Evolutionary conservation across 176 grass and related monocot genomes (phyloP).

Genomic region (Ampelocalamus luodianensis): DNA sequence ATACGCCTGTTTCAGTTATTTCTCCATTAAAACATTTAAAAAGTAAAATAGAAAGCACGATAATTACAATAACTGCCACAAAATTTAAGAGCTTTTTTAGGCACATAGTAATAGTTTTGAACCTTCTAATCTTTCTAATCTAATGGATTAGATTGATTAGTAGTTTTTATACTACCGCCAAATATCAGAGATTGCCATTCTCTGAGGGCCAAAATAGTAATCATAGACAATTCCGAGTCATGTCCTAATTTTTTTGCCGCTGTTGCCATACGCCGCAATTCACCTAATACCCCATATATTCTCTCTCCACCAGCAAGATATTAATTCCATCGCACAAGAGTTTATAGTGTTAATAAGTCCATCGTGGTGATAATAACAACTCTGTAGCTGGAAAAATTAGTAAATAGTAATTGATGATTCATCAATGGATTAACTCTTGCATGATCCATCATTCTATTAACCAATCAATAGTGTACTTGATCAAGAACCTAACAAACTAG

Average conservation of each 20-base stretch:
- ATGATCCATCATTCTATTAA: neutral
- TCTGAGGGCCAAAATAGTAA: neutral
- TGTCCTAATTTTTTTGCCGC: neutral
- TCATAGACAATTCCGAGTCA: neutral
- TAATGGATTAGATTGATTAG: neutral
- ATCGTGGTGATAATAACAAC: neutral
- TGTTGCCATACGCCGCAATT: neutral
- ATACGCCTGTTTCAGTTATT: conserved; percentile 70
- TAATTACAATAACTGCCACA: neutral
- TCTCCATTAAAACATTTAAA: conserved; percentile 38
- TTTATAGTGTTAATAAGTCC: neutral
- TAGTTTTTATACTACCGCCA: neutral
- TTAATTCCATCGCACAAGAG: conserved; percentile 1
- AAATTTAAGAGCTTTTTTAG: neutral
- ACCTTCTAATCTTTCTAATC: neutral
- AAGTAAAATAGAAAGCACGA: conserved; percentile 11
- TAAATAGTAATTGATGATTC: neutral
- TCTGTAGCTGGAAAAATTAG: neutral
- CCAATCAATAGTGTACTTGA: neutral
- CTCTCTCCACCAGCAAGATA: neutral
- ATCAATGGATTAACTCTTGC: neutral
- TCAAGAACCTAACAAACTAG: conserved; percentile 1
- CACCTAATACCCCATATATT: neutral
- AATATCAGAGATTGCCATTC: neutral
- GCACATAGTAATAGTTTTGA: neutral